These are phyloP conservation scores for Neurospora sp. DNA, from an alignment of 495 filamentous ascomycete species.

Conservation along the genomic window DNA sequence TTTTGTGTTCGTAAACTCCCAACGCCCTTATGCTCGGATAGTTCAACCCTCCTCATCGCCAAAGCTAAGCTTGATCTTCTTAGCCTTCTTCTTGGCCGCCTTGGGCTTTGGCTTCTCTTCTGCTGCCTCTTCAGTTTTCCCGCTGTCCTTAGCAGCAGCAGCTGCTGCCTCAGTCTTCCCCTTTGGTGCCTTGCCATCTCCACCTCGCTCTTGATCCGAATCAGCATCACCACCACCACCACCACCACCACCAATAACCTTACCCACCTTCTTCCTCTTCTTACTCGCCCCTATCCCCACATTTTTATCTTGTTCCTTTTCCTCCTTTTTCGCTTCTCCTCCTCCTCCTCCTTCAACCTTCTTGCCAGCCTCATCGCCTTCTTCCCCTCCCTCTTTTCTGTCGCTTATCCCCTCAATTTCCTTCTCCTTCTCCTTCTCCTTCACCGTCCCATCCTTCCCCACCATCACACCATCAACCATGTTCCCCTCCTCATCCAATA, in stretches of 20 bases:
- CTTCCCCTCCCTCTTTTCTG: no score
- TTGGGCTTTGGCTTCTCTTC: conserved; percentile 5
- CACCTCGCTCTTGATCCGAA: conserved; percentile 6
- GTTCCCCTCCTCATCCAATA: conserved; percentile 37
- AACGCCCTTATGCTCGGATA: neutral
- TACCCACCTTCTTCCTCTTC: conserved; percentile 43
- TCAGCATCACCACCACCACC: conserved; percentile 16
- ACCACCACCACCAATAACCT: conserved; percentile 33
- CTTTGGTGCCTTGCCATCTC: conserved; percentile 5
- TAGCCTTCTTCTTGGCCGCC: conserved; percentile 34
- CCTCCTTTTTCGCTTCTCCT: neutral
- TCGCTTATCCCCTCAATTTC: neutral
- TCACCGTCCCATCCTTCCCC: conserved; percentile 27
- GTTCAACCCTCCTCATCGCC: conserved; percentile 37
- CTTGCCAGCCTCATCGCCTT: neutral
- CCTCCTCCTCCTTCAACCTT: neutral
- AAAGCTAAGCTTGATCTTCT: conserved; percentile 53
- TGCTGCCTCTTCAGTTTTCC: neutral
- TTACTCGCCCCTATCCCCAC: conserved; percentile 28
- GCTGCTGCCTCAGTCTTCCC: neutral
- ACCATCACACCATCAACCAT: conserved; percentile 24
- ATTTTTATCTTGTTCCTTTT: conserved; percentile 2
- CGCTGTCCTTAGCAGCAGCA: conserved; percentile 1
- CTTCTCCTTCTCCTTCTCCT: conserved; percentile 6
- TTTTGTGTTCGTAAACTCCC: neutral